These are phyloP conservation scores for Sporothrix dimorphospora DNA, from an alignment of 2,329 filamentous ascomycete genomes.

Conservation along the genomic window DNA sequence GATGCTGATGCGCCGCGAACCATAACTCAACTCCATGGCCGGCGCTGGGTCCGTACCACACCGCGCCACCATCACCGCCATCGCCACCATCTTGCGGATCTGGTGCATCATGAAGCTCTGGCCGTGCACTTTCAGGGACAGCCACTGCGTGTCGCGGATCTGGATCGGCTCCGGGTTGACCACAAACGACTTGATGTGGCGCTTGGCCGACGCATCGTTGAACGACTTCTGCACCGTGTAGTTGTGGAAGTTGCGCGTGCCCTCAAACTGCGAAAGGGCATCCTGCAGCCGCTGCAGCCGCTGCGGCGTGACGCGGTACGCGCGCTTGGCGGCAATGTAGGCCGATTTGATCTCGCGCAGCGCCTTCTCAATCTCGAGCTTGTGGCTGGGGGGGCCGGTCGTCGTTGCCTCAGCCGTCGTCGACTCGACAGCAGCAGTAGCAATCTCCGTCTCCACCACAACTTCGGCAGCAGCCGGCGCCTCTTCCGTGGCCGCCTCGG, in stretches of 20 bases:
- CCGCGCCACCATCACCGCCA: conserved; percentile 82
- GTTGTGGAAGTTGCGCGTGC: conserved; percentile 94
- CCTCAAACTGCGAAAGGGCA: conserved; percentile 73
- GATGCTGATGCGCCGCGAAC: conserved; percentile 74
- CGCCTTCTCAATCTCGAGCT: conserved; percentile 60
- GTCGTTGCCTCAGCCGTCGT: conserved; percentile 40
- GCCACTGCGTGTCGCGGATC: conserved; percentile 92
- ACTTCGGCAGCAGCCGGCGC: not conserved
- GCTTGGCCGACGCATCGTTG: conserved; percentile 80
- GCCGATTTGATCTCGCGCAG: conserved; percentile 77
- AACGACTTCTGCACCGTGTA: conserved; percentile 90
- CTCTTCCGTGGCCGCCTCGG: not conserved
- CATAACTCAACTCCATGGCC: conserved; percentile 76
- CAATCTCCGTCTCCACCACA: not conserved
- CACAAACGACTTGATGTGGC: conserved; percentile 89
- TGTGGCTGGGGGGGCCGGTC: conserved; percentile 3
- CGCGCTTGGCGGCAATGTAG: conserved; percentile 79
- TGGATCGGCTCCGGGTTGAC: conserved; percentile 76
- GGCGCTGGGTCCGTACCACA: conserved; percentile 75
- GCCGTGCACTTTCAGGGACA: conserved; percentile 92
- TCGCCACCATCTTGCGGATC: conserved; percentile 98
- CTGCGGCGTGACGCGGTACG: conserved; percentile 75
- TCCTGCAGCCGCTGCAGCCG: conserved; percentile 77
- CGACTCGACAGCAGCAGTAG: not conserved
- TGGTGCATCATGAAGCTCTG: conserved; percentile 99